These are phyloP conservation scores for Hyphopichia khmerensis DNA, from an alignment of 1,139 yeast species.

Conservation along the genomic window DNA sequence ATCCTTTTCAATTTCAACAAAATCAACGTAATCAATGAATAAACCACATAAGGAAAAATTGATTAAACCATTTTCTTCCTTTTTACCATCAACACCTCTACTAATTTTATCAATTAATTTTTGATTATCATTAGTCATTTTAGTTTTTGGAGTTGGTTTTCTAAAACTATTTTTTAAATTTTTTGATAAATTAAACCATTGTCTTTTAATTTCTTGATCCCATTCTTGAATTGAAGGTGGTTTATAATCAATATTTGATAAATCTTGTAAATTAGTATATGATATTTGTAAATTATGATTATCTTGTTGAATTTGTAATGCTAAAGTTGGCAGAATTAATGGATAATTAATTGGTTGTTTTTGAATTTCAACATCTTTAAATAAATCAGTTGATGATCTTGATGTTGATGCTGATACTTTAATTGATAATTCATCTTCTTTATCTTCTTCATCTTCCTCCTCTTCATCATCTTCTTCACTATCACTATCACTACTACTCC, in stretches of 20 bases:
- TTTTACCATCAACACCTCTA: conserved; percentile 82
- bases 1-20: conserved; percentile 58
- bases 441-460: conserved; percentile 11
- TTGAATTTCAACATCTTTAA: conserved; percentile 1
- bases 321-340: conserved; percentile 28
- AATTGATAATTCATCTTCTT: conserved; percentile 13
- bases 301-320: conserved; percentile 9
- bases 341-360: conserved; percentile 20
- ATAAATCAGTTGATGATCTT: conserved; percentile 5
- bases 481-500: conserved; percentile 6
- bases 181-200: conserved; percentile 63
- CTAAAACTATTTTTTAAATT: conserved; percentile 62
- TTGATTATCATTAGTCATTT: conserved; percentile 54
- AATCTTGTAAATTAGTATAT: conserved; percentile 28
- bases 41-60: conserved; percentile 70
- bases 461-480: conserved; percentile 15
- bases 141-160: conserved; percentile 68
- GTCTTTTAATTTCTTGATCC: conserved; percentile 57
- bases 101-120: conserved; percentile 66
- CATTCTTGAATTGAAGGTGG: conserved; percentile 67
- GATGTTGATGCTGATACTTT: conserved; percentile 4
- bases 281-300: conserved; percentile 21
- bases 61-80: conserved; percentile 64
- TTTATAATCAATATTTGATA: conserved; percentile 22
- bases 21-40: conserved; percentile 74